Conservation (phyloP, 192 early-diverging fungal genomes). For the Dimargaris cristalligena region DNA sequence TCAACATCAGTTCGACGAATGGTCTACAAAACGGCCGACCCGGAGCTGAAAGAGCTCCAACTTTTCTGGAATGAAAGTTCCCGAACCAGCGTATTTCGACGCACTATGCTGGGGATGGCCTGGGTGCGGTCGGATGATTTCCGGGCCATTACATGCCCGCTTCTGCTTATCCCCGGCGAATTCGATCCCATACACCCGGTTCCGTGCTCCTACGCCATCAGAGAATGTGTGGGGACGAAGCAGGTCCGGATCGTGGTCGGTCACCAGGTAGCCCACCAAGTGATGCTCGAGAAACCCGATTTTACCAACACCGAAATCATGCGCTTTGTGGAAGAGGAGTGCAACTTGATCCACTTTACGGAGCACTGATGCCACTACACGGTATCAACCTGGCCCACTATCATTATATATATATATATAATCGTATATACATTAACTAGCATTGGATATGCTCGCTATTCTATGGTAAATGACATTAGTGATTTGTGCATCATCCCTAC, state of each 20-base stretch:
- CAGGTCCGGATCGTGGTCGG: conserved; percentile 1
- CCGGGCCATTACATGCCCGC: not conserved
- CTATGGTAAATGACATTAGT: too few relatives aligned
- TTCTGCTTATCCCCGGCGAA: not conserved
- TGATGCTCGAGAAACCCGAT: conserved; percentile 7
- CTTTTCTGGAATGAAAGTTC: conserved; percentile 6
- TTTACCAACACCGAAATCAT: conserved; percentile 8
- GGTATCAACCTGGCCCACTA: too few relatives aligned
- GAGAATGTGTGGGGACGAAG: conserved; percentile 1
- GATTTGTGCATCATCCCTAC: too few relatives aligned
- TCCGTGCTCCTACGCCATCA: conserved; percentile 7
- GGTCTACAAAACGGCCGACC: not conserved
- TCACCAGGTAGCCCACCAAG: conserved; percentile 10
- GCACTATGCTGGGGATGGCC: conserved; percentile 4
- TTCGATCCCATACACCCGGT: conserved; percentile 8
- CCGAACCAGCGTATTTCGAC: conserved; percentile 4
- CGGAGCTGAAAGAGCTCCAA: not conserved
- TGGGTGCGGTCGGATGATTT: not conserved
- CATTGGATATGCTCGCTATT: too few relatives aligned
- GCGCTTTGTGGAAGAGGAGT: conserved; percentile 8
- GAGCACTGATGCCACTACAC: too few relatives aligned
- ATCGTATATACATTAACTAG: too few relatives aligned
- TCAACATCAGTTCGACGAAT: conserved; percentile 8
- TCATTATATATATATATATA: too few relatives aligned
- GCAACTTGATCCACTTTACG: not conserved